Evolutionary conservation across 2,329 filamentous ascomycete species (phyloP), one percentile per base, ranked within the genome.

Genomic region (Sporothrix globosa): DNA sequence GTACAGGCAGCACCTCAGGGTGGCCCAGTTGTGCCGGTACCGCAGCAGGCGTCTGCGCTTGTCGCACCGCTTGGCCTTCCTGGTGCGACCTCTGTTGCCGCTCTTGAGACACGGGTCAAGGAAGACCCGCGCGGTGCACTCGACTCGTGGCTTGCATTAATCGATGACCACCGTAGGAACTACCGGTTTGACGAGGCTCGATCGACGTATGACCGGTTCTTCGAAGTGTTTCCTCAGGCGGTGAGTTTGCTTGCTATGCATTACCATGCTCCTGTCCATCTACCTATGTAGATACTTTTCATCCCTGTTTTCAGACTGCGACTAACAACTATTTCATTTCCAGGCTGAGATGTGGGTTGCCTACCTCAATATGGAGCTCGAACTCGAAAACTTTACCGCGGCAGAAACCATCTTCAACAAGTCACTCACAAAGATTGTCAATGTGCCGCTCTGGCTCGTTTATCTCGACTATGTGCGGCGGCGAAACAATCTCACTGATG

Each of bases 391-490:
- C 74, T 91, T 96, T 72, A 85, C 86, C 70, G 88, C 88, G 61
- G 90, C 96, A 19, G 95, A 97, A 79, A 85, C 89, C 68, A 90
- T 99, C 27, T 97, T 99, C 79, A 89, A 88, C 73, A 73, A 89
- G 75, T 93, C 91, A 44, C 87, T 99, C 52, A 85, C 93, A 75
- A 87, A 87, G 10, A 90, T 96, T 24, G 90, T 92, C 13, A 92
- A 95, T 78, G 91, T 98, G 52, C 88, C 91, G 73, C 86, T 99
- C 24, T 99, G 94, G 93, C 93, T 91, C 7, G 87, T 93, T 44
- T 99, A 99, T 79, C 88, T 99, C 73, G 93, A 97, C 80, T 97
- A 98, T 79, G 92, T 98, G 73, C 92, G 96, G 68, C 91, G 96
- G 63, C 88, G 92, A 74, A 96, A 97, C 79, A 95, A 97, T 74